These are phyloP conservation scores for Quercus suber DNA, from an alignment of 306 rosid species.

Conservation along the genomic window DNA sequence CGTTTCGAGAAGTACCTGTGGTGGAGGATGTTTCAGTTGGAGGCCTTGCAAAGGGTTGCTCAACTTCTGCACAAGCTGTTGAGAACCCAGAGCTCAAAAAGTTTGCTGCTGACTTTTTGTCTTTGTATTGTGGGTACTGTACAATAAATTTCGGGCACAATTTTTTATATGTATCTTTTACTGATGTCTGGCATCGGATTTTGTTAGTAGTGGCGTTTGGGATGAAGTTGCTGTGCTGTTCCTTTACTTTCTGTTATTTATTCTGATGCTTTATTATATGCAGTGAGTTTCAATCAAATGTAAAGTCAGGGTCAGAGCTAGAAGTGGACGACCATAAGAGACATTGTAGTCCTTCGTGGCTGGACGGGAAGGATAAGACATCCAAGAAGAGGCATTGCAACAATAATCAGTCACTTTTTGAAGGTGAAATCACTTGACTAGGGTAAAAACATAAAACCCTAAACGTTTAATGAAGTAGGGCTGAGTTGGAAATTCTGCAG, in stretches of 20 bases:
- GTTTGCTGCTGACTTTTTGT: slow-evolving; percentile 62
- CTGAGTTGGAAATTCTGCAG: no score
- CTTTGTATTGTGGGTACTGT: slow-evolving; percentile 75
- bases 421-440: slow-evolving; percentile 32
- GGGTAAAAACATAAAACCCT: no score
- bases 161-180: not conserved
- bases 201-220: not conserved
- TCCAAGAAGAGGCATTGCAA: slow-evolving; percentile 36
- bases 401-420: slow-evolving; percentile 27
- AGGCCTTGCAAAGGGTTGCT: slow-evolving; percentile 24
- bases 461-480: no score
- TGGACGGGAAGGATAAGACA: slow-evolving; percentile 33
- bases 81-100: slow-evolving; percentile 42
- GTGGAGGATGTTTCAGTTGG: slow-evolving; percentile 25
- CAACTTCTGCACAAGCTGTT: slow-evolving; percentile 23
- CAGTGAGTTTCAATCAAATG: slow-evolving; percentile 44
- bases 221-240: slow-evolving; percentile 1
- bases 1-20: slow-evolving; percentile 8
- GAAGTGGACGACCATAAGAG: slow-evolving; percentile 48
- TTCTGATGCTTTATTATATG: slow-evolving; percentile 13
- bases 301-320: slow-evolving; percentile 34
- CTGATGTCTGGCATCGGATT: not conserved
- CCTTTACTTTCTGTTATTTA: not conserved
- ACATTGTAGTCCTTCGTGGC: slow-evolving; percentile 27
- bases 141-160: not conserved